Conservation (phyloP, 257 asterid genomes). For the Ilex aquifolium region DNA sequence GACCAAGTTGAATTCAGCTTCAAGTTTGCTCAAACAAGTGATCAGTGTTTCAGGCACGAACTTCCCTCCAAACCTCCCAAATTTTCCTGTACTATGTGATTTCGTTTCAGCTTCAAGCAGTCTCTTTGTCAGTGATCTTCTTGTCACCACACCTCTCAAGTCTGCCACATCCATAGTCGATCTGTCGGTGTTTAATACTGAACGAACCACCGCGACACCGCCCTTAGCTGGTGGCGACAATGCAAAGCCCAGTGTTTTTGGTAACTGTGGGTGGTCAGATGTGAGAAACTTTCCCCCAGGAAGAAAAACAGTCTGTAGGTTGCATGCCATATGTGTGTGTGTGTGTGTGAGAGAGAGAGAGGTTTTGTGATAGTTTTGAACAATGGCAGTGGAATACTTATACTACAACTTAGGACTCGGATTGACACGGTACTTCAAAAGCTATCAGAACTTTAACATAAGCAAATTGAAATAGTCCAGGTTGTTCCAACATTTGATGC, state of each 20-base stretch:
- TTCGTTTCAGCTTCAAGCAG: not conserved
- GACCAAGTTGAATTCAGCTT: not conserved
- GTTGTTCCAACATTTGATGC: no score
- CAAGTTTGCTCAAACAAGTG: not conserved
- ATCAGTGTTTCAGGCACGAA: constrained; percentile 3
- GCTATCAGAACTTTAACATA: no score
- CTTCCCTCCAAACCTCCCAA: constrained; percentile 4
- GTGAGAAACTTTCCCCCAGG: not conserved
- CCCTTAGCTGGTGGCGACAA: not conserved
- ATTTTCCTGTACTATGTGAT: not conserved
- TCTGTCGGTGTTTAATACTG: not conserved
- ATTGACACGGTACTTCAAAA: no score
- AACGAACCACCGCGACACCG: not conserved
- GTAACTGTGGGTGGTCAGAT: no score
- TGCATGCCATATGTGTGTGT: not conserved
- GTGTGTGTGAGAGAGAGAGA: not conserved
- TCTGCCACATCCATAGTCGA: not conserved
- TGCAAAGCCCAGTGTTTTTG: not conserved
- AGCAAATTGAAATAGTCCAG: no score
- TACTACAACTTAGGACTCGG: no score
- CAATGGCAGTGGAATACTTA: no score
- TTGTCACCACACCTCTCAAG: not conserved
- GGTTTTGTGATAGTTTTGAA: no score
- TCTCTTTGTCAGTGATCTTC: not conserved
- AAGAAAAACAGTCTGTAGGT: no score